phyloP scores from a whole-genome alignment of 1,284 basidiomycete species.

The Phylloboletellus chloephorus region DNA sequence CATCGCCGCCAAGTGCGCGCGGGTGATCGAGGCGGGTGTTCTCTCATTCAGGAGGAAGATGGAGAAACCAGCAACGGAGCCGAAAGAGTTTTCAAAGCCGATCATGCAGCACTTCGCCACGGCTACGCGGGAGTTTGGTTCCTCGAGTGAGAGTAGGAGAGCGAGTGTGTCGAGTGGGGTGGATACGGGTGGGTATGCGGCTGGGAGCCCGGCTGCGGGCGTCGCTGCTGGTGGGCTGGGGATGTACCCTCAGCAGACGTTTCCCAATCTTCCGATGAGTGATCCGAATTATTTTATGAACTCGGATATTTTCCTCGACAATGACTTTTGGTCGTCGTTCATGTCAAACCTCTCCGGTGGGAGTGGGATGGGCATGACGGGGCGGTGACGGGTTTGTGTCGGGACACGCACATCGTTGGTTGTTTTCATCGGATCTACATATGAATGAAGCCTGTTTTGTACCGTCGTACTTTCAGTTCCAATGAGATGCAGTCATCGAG shows the following conservation, averaged over 20 bases:
- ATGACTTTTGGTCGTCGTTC: slow-evolving; percentile 37
- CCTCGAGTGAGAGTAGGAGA: slow-evolving; percentile 15
- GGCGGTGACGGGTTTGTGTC: slow-evolving; percentile 1
- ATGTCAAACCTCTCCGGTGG: slow-evolving; percentile 28
- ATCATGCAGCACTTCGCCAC: slow-evolving; percentile 24
- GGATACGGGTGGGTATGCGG: slow-evolving; percentile 14
- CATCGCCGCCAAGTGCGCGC: slow-evolving; percentile 37
- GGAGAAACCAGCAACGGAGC: slow-evolving; percentile 22
- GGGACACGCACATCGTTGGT: not conserved
- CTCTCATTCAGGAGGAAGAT: slow-evolving; percentile 29
- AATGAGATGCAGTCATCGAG: not conserved
- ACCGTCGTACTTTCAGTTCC: not conserved
- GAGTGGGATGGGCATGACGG: slow-evolving; percentile 12
- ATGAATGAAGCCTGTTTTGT: slow-evolving; percentile 2
- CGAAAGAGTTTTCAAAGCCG: slow-evolving; percentile 18
- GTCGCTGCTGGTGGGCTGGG: too few relatives aligned
- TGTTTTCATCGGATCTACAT: slow-evolving; percentile 8
- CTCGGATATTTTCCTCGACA: slow-evolving; percentile 34
- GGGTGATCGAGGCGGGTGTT: slow-evolving; percentile 34
- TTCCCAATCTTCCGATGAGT: slow-evolving; percentile 23
- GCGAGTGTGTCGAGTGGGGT: slow-evolving; percentile 17
- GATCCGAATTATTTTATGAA: slow-evolving; percentile 30
- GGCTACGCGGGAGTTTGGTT: slow-evolving; percentile 15
- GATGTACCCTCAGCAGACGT: slow-evolving; percentile 18
- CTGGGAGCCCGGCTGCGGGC: slow-evolving; percentile 8